Evolutionary conservation across 2,329 filamentous ascomycete genomes (phyloP).

Genomic region (Cladosporium sp.): DNA sequence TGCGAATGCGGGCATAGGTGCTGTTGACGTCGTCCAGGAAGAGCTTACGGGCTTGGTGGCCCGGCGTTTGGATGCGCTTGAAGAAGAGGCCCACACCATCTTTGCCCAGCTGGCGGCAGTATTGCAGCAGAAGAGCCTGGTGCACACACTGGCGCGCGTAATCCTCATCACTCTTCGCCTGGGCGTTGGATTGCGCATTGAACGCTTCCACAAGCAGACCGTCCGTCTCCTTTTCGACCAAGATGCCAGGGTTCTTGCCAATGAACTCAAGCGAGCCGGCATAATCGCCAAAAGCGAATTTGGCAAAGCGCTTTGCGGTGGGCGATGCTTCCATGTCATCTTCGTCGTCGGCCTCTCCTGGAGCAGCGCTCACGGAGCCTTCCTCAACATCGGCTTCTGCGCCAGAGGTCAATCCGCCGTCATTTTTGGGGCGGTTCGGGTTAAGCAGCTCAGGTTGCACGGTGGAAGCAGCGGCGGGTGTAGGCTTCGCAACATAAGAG

Average conservation of each 20-base stretch:
- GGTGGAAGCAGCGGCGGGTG: slow-evolving; percentile 30
- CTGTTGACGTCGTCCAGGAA: slow-evolving; percentile 91
- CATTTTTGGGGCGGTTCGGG: slow-evolving; percentile 27
- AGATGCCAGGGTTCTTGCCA: slow-evolving; percentile 68
- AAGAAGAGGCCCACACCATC: slow-evolving; percentile 93
- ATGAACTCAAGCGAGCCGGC: slow-evolving; percentile 71
- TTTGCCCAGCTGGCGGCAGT: slow-evolving; percentile 83
- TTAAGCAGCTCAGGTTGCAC: slow-evolving; percentile 28
- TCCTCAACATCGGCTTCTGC: slow-evolving; percentile 61
- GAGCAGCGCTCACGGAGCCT: slow-evolving; percentile 35
- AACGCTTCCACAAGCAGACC: slow-evolving; percentile 89
- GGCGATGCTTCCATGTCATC: slow-evolving; percentile 72
- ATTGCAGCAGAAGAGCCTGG: slow-evolving; percentile 87
- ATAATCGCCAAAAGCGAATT: slow-evolving; percentile 74
- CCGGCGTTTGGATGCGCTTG: slow-evolving; percentile 85
- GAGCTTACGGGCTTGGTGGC: slow-evolving; percentile 83
- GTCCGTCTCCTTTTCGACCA: slow-evolving; percentile 84
- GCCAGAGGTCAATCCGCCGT: slow-evolving; percentile 49
- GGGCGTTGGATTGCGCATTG: slow-evolving; percentile 73
- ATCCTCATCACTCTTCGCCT: slow-evolving; percentile 53
- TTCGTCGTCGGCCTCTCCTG: slow-evolving; percentile 56
- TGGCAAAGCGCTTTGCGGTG: slow-evolving; percentile 74
- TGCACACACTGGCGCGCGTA: slow-evolving; percentile 84
- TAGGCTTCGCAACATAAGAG: slow-evolving; percentile 67
- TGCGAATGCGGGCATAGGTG: slow-evolving; percentile 79